phyloP scores from a whole-genome alignment of 192 early-diverging fungal genomes.

The Coemansia aciculifera region DNA sequence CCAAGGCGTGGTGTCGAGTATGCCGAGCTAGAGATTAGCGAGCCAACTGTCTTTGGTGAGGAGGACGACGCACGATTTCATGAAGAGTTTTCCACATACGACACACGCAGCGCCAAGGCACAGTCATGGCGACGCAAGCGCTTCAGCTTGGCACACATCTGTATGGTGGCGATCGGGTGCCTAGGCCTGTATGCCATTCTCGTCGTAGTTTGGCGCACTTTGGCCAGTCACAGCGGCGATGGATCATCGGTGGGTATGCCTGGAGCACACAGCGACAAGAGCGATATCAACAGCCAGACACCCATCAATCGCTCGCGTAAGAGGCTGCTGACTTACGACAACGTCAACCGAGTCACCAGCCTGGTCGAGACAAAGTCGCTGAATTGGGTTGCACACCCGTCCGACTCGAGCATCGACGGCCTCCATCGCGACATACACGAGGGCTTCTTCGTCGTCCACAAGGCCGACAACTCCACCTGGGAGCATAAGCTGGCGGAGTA shows the following conservation, averaged over 20 bases:
- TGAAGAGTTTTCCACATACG: constrained; percentile 43
- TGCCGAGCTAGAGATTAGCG: constrained; percentile 36
- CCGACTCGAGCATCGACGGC: constrained; percentile 39
- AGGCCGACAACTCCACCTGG: constrained; percentile 41
- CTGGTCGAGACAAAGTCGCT: constrained; percentile 34
- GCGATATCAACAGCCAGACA: not conserved
- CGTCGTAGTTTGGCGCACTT: constrained; percentile 22
- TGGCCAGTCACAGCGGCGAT: not conserved
- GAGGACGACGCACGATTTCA: constrained; percentile 47
- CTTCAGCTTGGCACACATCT: constrained; percentile 36
- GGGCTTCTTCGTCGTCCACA: constrained; percentile 27
- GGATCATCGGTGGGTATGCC: not conserved
- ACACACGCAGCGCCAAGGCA: constrained; percentile 28
- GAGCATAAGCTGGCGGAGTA: constrained; percentile 29
- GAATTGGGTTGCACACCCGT: constrained; percentile 50
- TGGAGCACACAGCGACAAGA: constrained; percentile 5
- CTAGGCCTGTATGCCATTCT: constrained; percentile 29
- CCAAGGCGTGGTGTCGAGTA: constrained; percentile 21
- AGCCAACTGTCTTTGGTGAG: constrained; percentile 32
- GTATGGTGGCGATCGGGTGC: constrained; percentile 31
- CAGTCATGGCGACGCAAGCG: constrained; percentile 43
- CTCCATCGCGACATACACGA: constrained; percentile 33
- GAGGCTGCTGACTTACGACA: constrained; percentile 47
- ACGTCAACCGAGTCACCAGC: constrained; percentile 21
- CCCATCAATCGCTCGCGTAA: constrained; percentile 34